Evolutionary conservation across 352 stramenopile genomes (phyloP), one percentile per base, ranked within the genome.

Genomic region (Globisporangium uncinulatum): DNA sequence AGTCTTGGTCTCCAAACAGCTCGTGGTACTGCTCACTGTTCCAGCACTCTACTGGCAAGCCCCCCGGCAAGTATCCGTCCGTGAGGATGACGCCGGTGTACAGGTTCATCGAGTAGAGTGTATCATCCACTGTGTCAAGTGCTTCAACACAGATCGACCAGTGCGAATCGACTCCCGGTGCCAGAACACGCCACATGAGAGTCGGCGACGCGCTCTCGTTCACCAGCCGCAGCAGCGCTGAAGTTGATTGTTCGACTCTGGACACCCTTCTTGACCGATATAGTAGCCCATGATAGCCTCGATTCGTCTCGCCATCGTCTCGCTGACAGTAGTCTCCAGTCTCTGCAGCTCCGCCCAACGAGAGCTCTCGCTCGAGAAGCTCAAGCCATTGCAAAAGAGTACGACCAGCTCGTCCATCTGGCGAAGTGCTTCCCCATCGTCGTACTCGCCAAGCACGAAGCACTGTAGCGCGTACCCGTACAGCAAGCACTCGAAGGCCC

Each of bases 1-100:
- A 87, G 21, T 89, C 76, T 39, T 63, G 55, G 0, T 54, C 46
- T 4, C 69, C 62, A 59, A 89, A 89, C 2, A 87, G 39, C n/a
- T 54, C 44, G 9, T 44, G 32, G 47, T 83, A 89, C 15, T 47
- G 46, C n/a, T 63, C 4, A 14, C 73, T 53, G 0, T 54, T 0
- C 8, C 73, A 70, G 56, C 87, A 82, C 0, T 53, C 21, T 0
- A 9, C 4, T 17, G 76, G 73, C 4, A 89, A 51, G 3, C 73
- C 68, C 14, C 66, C 65, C 14, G 74, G 67, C 15, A 63, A 52
- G 21, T 66, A 62, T 0, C 76, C 79, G 47, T 87, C 67, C 0
- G 65, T 69, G 7, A 85, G 48, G 4, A 87, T 60, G 1, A 56
- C 47, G 0, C 79, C 76, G 1, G 65, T 73, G 17, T 80, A 76